Evolutionary conservation across 2,329 filamentous ascomycete species (phyloP).

Genomic region (Cercospora sesami): DNA sequence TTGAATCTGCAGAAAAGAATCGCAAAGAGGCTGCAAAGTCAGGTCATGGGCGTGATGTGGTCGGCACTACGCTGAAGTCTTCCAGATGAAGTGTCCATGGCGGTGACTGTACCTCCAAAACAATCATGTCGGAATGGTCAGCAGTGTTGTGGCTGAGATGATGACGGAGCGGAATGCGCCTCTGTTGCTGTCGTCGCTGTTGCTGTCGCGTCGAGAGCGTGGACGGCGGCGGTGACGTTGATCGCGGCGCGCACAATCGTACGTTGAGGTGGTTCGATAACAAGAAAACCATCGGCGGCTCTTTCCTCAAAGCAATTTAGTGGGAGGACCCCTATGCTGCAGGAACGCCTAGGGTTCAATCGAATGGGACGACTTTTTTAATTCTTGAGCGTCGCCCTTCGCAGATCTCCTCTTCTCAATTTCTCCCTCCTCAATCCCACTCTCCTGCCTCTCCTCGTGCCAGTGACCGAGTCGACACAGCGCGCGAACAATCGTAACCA

Average conservation of each 20-base stretch:
- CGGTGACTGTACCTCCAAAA: background rate
- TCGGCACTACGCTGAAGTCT: background rate
- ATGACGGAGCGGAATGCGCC: background rate
- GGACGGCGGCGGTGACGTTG: background rate
- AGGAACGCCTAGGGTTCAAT: slow-evolving; percentile 1
- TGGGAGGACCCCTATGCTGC: slow-evolving; percentile 4
- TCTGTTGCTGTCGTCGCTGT: background rate
- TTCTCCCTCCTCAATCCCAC: background rate
- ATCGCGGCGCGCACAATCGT: slow-evolving; percentile 1
- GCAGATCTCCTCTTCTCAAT: background rate
- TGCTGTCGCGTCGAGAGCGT: background rate
- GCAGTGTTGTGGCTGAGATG: background rate
- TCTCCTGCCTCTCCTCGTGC: background rate
- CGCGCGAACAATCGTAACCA: slow-evolving; percentile 15
- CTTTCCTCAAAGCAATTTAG: slow-evolving; percentile 3
- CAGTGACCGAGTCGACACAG: background rate
- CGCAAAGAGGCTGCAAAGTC: background rate
- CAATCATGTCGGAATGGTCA: background rate
- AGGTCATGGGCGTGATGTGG: background rate
- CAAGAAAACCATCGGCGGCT: background rate
- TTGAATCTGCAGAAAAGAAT: background rate
- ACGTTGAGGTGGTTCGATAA: slow-evolving; percentile 13
- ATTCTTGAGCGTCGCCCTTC: background rate
- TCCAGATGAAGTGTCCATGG: background rate
- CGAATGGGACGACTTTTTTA: slow-evolving; percentile 7